Evolutionary conservation across 139 green algal species (phyloP), one percentile per base, ranked within the genome.

Genomic region (Tetratostichococcus sp.): DNA sequence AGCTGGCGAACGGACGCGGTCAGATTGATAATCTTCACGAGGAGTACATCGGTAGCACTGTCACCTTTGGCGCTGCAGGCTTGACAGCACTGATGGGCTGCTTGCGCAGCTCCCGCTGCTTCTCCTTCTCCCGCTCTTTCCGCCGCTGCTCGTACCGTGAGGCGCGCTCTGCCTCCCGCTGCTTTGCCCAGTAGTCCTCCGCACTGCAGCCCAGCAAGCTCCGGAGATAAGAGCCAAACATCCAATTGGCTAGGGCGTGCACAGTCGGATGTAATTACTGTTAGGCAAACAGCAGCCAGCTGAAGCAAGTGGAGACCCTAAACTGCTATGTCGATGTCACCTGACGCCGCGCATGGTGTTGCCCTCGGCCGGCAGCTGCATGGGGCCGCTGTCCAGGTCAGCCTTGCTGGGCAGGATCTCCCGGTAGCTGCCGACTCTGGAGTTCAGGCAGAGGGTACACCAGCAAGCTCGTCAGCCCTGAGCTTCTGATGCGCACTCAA

Each of bases 301-400:
- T n/a, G n/a, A n/a, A n/a, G n/a, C n/a, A n/a, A n/a, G n/a, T n/a
- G n/a, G n/a, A n/a, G n/a, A n/a, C n/a, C 14, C 2, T 2, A 17
- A 62, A n/a, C 14, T 8, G 19, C 17, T 8, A 26, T 8, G 50
- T 11, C 6, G 8, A 50, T n/a, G 14, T 5, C 50, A 62, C 50
- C 50, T 62, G 50, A 62, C 19, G 17, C 19, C 50, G 14, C 50
- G 50, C 50, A 62, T 23, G 8, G 87, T 91, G 79, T 92, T 92
- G 73, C 90, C 87, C 4, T 91, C 86, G 70, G 30, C 73, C 76
- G 1, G 82, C 72, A 28, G 80, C 79, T 43, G 62, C 23, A n/a
- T 42, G 30, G 57, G 39, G 58, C 72, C 67, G 11, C 67, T 43
- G 32, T 72, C 30, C 32, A 21, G 67, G 21, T 35, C 30, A 16